phyloP scores from a whole-genome alignment of 805 yeast genomes.

The Zygotorulaspora danielsina region DNA sequence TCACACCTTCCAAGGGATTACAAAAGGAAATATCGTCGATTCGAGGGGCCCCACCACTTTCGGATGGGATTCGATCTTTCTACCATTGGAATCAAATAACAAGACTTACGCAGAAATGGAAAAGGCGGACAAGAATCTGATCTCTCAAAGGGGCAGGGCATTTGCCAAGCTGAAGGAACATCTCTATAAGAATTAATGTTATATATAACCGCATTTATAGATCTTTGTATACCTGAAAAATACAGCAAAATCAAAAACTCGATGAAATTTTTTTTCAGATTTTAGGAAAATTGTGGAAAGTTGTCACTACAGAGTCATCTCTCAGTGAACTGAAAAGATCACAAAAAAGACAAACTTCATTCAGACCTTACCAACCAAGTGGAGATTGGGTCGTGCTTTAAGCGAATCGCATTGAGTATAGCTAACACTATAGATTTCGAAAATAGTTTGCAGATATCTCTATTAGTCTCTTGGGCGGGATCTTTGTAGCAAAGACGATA shows the following conservation, averaged over 20 bases:
- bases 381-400: not conserved
- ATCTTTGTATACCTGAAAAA: no score
- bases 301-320: slow-evolving; percentile 1
- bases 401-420: not conserved
- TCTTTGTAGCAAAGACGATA: not conserved
- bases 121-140: slow-evolving; percentile 65
- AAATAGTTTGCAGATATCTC: not conserved
- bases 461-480: not conserved
- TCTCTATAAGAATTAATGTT: slow-evolving; percentile 26
- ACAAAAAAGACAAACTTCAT: not conserved
- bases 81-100: slow-evolving; percentile 59
- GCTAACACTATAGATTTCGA: not conserved
- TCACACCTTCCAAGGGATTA: slow-evolving; percentile 77
- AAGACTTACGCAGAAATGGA: slow-evolving; percentile 87
- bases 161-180: slow-evolving; percentile 64
- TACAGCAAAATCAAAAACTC: no score
- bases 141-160: slow-evolving; percentile 87
- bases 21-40: slow-evolving; percentile 74
- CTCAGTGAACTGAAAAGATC: not conserved
- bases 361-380: not conserved
- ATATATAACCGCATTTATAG: no score
- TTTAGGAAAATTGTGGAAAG: not conserved
- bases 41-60: slow-evolving; percentile 75
- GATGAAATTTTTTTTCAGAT: slow-evolving; percentile 8
- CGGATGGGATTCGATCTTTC: slow-evolving; percentile 93